phyloP scores from a whole-genome alignment of 1,139 yeast genomes.

The Lodderomyces beijingensis region DNA sequence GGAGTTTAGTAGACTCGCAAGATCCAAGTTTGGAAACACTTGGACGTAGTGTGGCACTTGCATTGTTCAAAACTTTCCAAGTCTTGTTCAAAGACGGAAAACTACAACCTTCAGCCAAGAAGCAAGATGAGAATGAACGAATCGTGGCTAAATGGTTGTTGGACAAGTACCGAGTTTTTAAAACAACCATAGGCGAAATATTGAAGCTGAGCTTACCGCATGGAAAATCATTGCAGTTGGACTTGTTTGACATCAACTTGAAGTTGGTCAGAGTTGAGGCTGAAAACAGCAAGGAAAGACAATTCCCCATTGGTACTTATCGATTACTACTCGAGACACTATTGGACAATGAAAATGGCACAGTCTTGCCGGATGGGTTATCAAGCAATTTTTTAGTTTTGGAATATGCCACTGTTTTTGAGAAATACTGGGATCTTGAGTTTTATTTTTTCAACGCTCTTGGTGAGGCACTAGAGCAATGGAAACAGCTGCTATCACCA shows the following conservation, averaged over 20 bases:
- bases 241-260: conserved; percentile 59
- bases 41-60: conserved; percentile 49
- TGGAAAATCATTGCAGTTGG: conserved; percentile 50
- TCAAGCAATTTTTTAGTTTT: conserved; percentile 51
- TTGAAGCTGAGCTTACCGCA: conserved; percentile 30
- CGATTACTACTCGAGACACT: conserved; percentile 44
- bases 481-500: conserved; percentile 17
- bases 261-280: conserved; percentile 63
- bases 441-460: conserved; percentile 50
- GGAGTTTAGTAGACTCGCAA: background rate
- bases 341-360: conserved; percentile 36
- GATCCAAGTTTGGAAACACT: conserved; percentile 14
- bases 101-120: conserved; percentile 37
- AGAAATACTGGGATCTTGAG: conserved; percentile 61
- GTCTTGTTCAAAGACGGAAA: conserved; percentile 47
- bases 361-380: conserved; percentile 41
- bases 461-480: conserved; percentile 18
- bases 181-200: conserved; percentile 38
- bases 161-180: conserved; percentile 56
- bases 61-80: conserved; percentile 55
- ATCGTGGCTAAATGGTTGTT: conserved; percentile 60
- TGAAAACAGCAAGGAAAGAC: conserved; percentile 47
- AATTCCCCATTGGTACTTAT: conserved; percentile 60
- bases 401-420: conserved; percentile 52
- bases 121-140: conserved; percentile 47